Conservation (phyloP, 768 basidiomycete species). For the Lactifluus piperatus region DNA sequence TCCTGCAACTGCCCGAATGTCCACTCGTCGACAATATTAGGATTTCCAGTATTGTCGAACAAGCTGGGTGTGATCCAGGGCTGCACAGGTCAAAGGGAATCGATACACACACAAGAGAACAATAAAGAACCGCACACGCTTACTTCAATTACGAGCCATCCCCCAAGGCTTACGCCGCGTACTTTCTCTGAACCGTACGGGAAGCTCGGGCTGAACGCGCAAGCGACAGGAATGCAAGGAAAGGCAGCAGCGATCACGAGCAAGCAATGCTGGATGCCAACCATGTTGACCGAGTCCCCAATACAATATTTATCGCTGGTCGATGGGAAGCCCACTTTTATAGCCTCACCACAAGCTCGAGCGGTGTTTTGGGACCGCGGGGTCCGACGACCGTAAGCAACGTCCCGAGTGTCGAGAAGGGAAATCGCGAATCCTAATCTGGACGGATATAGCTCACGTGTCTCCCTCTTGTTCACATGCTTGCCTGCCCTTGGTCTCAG, state of each 20-base stretch:
- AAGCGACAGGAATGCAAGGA: background rate
- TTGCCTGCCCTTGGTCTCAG: background rate
- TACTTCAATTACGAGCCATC: constrained; percentile 49
- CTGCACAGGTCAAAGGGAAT: constrained; percentile 22
- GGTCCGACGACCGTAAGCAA: too few relatives aligned
- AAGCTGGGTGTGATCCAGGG: constrained; percentile 76
- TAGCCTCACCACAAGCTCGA: too few relatives aligned
- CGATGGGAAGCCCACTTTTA: background rate
- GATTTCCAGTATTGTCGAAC: constrained; percentile 57
- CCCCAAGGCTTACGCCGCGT: constrained; percentile 77
- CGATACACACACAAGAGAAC: background rate
- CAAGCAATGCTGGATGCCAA: background rate
- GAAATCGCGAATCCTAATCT: too few relatives aligned
- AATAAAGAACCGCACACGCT: constrained; percentile 12
- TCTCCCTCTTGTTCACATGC: too few relatives aligned
- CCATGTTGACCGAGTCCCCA: background rate
- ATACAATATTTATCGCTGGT: background rate
- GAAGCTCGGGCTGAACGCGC: constrained; percentile 44
- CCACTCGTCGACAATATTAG: constrained; percentile 65
- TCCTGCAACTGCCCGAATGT: constrained; percentile 63
- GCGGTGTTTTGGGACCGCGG: too few relatives aligned
- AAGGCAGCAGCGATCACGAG: background rate
- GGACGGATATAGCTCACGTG: background rate
- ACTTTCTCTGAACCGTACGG: constrained; percentile 68
- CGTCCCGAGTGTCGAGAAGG: too few relatives aligned